These are phyloP conservation scores for Scheffersomyces quercinus DNA, from an alignment of 1,139 yeast genomes.

Conservation along the genomic window DNA sequence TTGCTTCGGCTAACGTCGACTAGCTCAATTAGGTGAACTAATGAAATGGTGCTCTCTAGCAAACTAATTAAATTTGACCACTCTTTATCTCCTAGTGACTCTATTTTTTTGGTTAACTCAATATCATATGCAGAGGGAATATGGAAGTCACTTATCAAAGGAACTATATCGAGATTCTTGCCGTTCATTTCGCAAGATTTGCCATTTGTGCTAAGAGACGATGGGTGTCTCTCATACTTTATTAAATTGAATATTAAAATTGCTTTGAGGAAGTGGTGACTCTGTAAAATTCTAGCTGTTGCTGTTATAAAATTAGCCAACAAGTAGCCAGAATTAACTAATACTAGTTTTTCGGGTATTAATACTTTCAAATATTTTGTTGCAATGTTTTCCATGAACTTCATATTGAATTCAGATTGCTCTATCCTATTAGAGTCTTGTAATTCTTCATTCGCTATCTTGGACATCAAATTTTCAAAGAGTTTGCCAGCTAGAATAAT, in stretches of 20 bases:
- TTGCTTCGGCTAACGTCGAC: constrained; percentile 10
- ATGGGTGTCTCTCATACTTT: constrained; percentile 7
- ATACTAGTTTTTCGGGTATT: background rate
- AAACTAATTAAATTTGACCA: constrained; percentile 3
- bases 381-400: background rate
- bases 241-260: constrained; percentile 14
- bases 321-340: constrained; percentile 1
- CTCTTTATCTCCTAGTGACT: constrained; percentile 7
- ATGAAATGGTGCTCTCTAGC: constrained; percentile 10
- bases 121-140: too few species aligned
- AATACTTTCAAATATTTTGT: background rate
- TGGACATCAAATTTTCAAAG: constrained; percentile 1
- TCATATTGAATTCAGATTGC: background rate
- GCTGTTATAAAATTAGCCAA: constrained; percentile 1
- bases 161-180: constrained; percentile 3
- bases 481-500: constrained; percentile 3
- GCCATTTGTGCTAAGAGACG: too few species aligned
- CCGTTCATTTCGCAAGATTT: too few species aligned
- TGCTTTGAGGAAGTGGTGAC: constrained; percentile 10
- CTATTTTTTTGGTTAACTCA: constrained; percentile 9
- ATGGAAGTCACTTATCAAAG: constrained; percentile 14
- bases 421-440: background rate
- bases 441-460: background rate
- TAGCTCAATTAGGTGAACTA: constrained; percentile 25
- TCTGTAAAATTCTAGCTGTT: constrained; percentile 5